phyloP scores from a whole-genome alignment of 2,329 filamentous ascomycete species.

The Purpureocillium takamizusanense region DNA sequence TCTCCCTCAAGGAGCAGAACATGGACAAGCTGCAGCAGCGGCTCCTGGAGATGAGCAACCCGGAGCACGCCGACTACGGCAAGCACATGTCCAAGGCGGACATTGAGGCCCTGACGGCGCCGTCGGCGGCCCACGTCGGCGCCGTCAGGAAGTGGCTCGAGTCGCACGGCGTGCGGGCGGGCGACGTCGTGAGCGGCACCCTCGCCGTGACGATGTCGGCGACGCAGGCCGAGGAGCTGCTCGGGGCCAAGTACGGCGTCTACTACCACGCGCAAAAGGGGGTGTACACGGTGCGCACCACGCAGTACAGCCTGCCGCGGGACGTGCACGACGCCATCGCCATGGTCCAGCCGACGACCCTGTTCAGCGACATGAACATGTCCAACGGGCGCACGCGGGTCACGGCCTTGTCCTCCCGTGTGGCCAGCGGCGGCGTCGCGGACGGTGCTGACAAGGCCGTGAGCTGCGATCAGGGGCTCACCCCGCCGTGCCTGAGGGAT shows the following conservation, averaged over 20 bases:
- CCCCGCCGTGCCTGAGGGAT: slow-evolving; percentile 4
- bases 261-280: neutral
- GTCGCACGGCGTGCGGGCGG: slow-evolving; percentile 4
- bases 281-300: neutral
- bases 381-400: neutral
- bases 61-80: slow-evolving; percentile 5
- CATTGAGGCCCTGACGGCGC: slow-evolving; percentile 6
- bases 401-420: no score
- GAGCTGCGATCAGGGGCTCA: neutral
- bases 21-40: slow-evolving; percentile 5
- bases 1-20: slow-evolving; percentile 6
- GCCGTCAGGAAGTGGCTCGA: slow-evolving; percentile 5
- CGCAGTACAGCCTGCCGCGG: slow-evolving; percentile 3
- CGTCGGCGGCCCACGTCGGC: slow-evolving; percentile 3
- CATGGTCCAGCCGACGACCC: slow-evolving; percentile 6
- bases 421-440: no score
- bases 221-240: neutral
- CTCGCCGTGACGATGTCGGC: neutral
- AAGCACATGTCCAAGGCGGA: slow-evolving; percentile 7
- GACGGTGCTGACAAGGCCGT: no score
- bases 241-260: neutral
- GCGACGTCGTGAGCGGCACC: slow-evolving; percentile 3
- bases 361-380: slow-evolving; percentile 3
- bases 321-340: slow-evolving; percentile 2
- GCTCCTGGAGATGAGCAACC: slow-evolving; percentile 4